A percentile compares a stretch with the other conserved stretches of the same genome.
phyloP scores from a whole-genome alignment of 148 eudicot species.

The Mesembryanthemum crystallinum region DNA sequence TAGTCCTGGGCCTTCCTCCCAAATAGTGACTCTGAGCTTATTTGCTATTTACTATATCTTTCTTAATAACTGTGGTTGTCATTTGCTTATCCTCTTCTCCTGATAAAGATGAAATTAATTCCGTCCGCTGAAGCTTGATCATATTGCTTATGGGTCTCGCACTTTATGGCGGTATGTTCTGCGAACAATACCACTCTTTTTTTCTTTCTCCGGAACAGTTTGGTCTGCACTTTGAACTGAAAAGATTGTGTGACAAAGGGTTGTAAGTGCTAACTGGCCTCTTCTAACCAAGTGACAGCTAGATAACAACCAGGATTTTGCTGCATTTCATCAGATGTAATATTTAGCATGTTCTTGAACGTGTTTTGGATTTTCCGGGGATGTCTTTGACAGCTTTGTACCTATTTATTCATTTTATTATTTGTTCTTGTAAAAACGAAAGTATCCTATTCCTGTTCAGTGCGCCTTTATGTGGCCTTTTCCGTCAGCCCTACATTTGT shows the following conservation, averaged over 20 bases:
- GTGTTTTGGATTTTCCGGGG: too few relatives aligned
- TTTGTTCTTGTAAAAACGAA: too few relatives aligned
- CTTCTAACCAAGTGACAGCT: neutral
- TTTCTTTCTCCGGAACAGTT: too few relatives aligned
- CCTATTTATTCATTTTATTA: too few relatives aligned
- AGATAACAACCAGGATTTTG: neutral
- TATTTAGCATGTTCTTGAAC: too few relatives aligned
- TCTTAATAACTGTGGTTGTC: neutral
- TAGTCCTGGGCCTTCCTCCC: too few relatives aligned
- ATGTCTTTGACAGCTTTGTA: too few relatives aligned
- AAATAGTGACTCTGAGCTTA: neutral
- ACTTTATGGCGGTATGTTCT: neutral
- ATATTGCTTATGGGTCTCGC: neutral
- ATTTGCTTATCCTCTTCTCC: neutral
- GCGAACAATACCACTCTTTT: neutral
- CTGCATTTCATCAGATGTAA: neutral
- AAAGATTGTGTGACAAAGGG: neutral
- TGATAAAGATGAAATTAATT: neutral
- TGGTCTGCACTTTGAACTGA: neutral
- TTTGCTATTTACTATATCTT: neutral
- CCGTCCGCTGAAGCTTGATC: neutral
- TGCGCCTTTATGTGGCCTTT: neutral
- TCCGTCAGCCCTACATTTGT: too few relatives aligned
- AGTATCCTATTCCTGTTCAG: neutral
- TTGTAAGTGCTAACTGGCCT: neutral